Percentiles rank a stretch among this genome's conserved stretches.
Evolutionary conservation across 495 filamentous ascomycete species (phyloP).

Genomic region (Cladorrhinum samala): DNA sequence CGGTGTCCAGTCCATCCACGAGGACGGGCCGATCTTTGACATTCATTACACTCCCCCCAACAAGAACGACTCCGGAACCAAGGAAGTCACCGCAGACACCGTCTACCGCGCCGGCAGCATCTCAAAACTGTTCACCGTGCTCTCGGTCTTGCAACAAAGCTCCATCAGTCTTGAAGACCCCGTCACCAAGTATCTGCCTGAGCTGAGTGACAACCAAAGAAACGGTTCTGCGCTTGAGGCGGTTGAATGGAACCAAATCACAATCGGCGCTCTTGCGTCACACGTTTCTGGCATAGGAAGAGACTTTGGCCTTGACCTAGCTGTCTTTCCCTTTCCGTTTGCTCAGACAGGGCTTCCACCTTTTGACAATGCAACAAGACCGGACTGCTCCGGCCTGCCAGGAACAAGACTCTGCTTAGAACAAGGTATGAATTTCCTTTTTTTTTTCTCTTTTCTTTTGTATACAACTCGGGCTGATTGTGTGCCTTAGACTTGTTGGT

Average conservation of each 20-base stretch:
- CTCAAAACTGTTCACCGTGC: background rate
- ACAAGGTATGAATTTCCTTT: background rate
- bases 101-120: constrained; percentile 1
- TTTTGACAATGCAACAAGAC: background rate
- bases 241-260: background rate
- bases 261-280: background rate
- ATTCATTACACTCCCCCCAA: background rate
- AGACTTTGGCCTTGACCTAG: background rate
- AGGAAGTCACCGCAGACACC: background rate
- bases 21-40: background rate
- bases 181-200: constrained; percentile 1
- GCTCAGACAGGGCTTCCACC: background rate
- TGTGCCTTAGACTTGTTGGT: background rate
- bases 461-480: background rate
- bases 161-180: background rate
- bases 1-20: background rate
- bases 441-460: background rate
- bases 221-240: background rate
- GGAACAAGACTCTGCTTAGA: background rate
- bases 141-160: background rate
- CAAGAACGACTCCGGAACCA: background rate
- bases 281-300: constrained; percentile 3
- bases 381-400: background rate
- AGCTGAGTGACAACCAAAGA: background rate
- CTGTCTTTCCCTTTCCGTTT: background rate